A percentile compares a stretch with the other conserved stretches of the same genome.
These are phyloP conservation scores for Neurospora discreta DNA, from an alignment of 495 filamentous ascomycete species.

Conservation along the genomic window DNA sequence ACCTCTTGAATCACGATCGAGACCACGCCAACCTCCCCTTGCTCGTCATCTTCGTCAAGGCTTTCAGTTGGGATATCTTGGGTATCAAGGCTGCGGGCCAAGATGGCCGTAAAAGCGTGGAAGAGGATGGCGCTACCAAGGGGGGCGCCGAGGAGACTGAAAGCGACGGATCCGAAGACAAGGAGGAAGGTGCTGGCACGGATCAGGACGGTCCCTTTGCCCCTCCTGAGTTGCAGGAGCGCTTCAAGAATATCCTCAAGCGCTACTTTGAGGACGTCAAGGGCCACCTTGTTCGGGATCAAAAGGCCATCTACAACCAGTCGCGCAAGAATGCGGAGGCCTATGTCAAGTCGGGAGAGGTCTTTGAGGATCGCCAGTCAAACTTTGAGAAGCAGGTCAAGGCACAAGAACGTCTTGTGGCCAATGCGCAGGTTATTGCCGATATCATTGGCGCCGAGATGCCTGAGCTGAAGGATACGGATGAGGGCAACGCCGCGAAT, in stretches of 20 bases:
- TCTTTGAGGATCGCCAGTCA: conserved; percentile 94
- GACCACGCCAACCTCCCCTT: conserved; percentile 88
- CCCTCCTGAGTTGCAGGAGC: conserved; percentile 63
- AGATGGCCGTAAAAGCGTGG: conserved; percentile 73
- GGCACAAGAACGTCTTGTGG: conserved; percentile 77
- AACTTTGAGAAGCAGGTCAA: conserved; percentile 92
- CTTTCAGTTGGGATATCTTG: conserved; percentile 90
- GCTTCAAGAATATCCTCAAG: conserved; percentile 78
- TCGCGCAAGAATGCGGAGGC: conserved; percentile 92
- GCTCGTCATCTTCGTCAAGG: conserved; percentile 89
- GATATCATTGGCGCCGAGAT: conserved; percentile 87
- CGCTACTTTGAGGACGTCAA: conserved; percentile 94
- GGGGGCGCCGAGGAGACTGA: conserved; percentile 32
- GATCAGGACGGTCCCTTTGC: conserved; percentile 60
- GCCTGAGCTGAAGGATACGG: conserved; percentile 81
- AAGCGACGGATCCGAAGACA: conserved; percentile 36
- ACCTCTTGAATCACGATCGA: conserved; percentile 83
- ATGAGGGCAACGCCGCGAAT: conserved; percentile 51
- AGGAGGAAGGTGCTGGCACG: conserved; percentile 33
- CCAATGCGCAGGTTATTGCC: conserved; percentile 84
- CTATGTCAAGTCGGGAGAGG: conserved; percentile 96
- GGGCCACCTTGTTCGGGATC: conserved; percentile 74
- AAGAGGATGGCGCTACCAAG: conserved; percentile 69
- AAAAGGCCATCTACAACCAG: conserved; percentile 72
- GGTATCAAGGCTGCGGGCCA: conserved; percentile 58